Evolutionary conservation across 257 asterid species (phyloP).

Genomic region (Penstemon eatonii): DNA sequence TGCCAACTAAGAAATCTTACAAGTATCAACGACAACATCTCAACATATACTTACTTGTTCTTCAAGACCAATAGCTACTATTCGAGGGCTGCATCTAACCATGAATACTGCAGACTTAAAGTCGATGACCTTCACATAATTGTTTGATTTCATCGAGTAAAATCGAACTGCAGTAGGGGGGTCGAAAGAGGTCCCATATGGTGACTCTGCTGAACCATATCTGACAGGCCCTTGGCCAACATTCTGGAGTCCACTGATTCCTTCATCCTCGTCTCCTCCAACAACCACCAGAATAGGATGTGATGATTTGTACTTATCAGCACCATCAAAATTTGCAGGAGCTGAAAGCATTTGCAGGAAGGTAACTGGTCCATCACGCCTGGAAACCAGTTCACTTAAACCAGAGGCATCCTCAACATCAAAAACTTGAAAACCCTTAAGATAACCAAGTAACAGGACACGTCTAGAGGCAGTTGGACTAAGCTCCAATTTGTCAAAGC

Average conservation of each 20-base stretch:
- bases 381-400: constrained; percentile 65
- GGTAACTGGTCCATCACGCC: constrained; percentile 72
- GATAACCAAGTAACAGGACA: constrained; percentile 67
- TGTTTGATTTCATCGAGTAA: constrained; percentile 62
- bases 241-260: constrained; percentile 32
- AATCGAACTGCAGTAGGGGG: constrained; percentile 64
- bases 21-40: not conserved
- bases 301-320: constrained; percentile 42
- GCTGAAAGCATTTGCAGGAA: constrained; percentile 68
- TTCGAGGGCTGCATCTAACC: constrained; percentile 69
- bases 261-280: constrained; percentile 55
- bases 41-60: constrained; percentile 55
- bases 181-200: constrained; percentile 39
- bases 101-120: constrained; percentile 64
- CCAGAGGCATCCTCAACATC: constrained; percentile 77
- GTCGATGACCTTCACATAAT: constrained; percentile 57
- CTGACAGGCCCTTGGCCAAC: constrained; percentile 39
- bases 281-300: constrained; percentile 63
- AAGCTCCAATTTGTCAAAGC: constrained; percentile 67
- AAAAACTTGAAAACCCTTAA: constrained; percentile 69
- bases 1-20: not conserved
- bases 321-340: constrained; percentile 44
- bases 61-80: constrained; percentile 75
- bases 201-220: constrained; percentile 42
- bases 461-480: constrained; percentile 42